Base-by-base conservation (phyloP, 495 filamentous ascomycete species). In the Aspergillus nidulans region DNA sequence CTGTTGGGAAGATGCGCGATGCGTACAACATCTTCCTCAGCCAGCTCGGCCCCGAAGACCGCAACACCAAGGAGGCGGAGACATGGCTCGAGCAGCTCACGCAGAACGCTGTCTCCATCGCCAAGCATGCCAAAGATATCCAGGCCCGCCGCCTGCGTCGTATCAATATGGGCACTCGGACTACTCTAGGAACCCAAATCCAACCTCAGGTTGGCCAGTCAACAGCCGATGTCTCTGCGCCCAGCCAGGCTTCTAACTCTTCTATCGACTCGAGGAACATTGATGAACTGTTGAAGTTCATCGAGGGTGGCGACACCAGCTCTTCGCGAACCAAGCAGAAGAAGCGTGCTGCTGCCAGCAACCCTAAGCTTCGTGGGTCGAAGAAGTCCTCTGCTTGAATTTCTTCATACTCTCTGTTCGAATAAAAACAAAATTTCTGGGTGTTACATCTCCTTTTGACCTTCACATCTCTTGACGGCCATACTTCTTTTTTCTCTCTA, bases 1-100 rank as follows among this genome's bases (percentile, higher is more conserved):
- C 95, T 20, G 91, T 97, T 41, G 81, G 79, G 63, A 85, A 87
- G 66, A 99, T 99, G 95, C 85, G 89, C 26, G 91, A 96, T 63
- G 91, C 90, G 41, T 95, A 91, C 77, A 94, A 87, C 72, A 95
- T 97, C 69, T 99, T 99, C 84, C 82, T 88, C 42, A 71, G 73
- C 43, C 80, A 90, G 62, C 83, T 97, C 0, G 95, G 95, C 25
- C 77, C 88, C 9, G 84, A 95, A 16, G 90, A 97, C 70, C 86
- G 87, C 61, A 97, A 97, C 75, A 99, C 95, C 55, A 94, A 94
- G 75, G 91, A 96, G 69, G 89, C 88, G 18, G 87, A 91, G 74
- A 88, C 80, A 52, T 97, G 94, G 95, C 81, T 97, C n/a, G 89
- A 92, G 67, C 91, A 96, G 73, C 82, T 99, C 40, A 96, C 92